A percentile compares a stretch with the other conserved stretches of the same genome.
These are phyloP conservation scores for Passalora sequoiae DNA, from an alignment of 2,329 filamentous ascomycete genomes.

Conservation along the genomic window DNA sequence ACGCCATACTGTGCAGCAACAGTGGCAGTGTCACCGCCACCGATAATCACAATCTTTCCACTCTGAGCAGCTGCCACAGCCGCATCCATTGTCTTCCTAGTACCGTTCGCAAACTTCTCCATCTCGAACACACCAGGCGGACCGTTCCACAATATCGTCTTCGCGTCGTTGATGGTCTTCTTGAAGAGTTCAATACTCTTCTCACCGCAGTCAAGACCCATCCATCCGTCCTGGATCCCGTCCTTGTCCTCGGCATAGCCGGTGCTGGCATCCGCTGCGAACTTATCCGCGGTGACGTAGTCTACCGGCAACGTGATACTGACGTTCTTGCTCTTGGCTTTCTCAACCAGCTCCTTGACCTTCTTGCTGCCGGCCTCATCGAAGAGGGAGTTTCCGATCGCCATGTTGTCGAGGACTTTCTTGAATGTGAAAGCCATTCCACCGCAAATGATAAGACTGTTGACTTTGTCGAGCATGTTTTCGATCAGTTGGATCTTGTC, in stretches of 20 bases:
- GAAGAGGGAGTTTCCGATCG: constrained; percentile 86
- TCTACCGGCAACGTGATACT: constrained; percentile 91
- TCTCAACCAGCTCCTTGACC: constrained; percentile 78
- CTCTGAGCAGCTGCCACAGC: constrained; percentile 73
- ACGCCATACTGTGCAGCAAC: constrained; percentile 95
- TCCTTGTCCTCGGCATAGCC: constrained; percentile 78
- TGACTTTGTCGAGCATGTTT: constrained; percentile 96
- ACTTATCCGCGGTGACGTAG: constrained; percentile 95
- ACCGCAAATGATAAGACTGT: constrained; percentile 93
- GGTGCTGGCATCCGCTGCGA: constrained; percentile 74
- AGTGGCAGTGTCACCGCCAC: constrained; percentile 95
- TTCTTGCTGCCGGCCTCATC: constrained; percentile 93
- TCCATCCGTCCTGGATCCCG: constrained; percentile 94
- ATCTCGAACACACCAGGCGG: constrained; percentile 97
- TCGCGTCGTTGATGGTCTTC: constrained; percentile 75
- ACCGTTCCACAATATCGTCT: constrained; percentile 99
- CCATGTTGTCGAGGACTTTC: constrained; percentile 88
- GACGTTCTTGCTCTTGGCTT: constrained; percentile 94
- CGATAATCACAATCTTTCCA: constrained; percentile 96
- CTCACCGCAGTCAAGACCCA: constrained; percentile 91
- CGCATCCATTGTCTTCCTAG: constrained; percentile 85
- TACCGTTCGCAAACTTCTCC: constrained; percentile 86
- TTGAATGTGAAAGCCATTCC: constrained; percentile 99
- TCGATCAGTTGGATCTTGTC: constrained; percentile 99
- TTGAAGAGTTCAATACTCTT: constrained; percentile 87